Conservation (phyloP, 139 green algal species). For the Desmodesmus armatus region DNA sequence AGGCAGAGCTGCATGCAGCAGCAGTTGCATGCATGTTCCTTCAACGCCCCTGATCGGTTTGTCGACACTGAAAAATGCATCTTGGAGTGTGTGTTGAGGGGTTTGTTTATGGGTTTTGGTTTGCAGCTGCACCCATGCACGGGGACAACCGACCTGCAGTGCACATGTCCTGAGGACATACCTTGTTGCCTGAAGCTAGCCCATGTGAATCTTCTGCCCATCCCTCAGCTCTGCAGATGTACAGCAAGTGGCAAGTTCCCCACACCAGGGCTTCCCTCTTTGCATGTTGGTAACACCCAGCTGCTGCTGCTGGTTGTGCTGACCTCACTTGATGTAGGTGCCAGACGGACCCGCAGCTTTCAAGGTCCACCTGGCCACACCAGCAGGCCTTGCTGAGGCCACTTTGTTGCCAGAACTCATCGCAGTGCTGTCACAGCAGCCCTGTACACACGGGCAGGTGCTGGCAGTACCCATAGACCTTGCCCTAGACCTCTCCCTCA, state of each 20-base stretch:
- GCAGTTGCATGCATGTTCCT: not conserved
- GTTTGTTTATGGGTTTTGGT: too few relatives aligned
- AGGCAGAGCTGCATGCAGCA: not conserved
- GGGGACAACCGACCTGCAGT: too few relatives aligned
- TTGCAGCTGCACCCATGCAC: too few relatives aligned
- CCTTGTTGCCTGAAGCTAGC: too few relatives aligned
- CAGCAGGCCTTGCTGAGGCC: conserved; percentile 26
- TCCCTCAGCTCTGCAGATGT: too few relatives aligned
- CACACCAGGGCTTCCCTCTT: too few relatives aligned
- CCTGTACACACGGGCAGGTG: conserved; percentile 10
- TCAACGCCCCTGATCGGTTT: not conserved
- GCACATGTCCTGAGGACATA: too few relatives aligned
- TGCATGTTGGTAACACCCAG: not conserved
- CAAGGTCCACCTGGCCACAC: conserved; percentile 28
- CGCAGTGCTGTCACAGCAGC: conserved; percentile 13
- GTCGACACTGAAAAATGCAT: too few relatives aligned
- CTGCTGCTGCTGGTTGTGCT: not conserved
- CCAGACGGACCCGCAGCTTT: conserved; percentile 33
- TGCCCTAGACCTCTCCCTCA: too few relatives aligned
- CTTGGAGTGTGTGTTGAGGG: too few relatives aligned
- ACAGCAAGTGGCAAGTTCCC: too few relatives aligned
- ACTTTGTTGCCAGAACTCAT: conserved; percentile 37
- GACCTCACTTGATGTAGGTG: not conserved
- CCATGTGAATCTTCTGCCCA: too few relatives aligned
- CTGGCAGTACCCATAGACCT: conserved; percentile 27